Percentiles rank a stretch among this genome's conserved stretches.
Evolutionary conservation across 2,329 filamentous ascomycete species (phyloP).

Genomic region (Eurotiales sp.): DNA sequence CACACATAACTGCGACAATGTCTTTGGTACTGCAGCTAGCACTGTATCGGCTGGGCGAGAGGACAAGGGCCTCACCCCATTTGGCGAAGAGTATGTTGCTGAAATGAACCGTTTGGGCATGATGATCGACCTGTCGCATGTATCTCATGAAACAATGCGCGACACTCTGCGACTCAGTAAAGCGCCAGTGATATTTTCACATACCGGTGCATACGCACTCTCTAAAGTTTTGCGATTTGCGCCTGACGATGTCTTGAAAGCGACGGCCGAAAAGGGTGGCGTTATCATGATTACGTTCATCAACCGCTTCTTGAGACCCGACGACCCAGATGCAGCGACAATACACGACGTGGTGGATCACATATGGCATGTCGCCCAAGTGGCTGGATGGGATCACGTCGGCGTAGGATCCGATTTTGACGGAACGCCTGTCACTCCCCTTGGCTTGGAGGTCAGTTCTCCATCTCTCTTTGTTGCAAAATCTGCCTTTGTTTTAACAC

Average conservation of each 20-base stretch:
- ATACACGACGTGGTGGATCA: conserved; percentile 33
- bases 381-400: conserved; percentile 15
- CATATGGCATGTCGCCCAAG: conserved; percentile 13
- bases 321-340: conserved; percentile 24
- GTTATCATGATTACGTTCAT: conserved; percentile 24
- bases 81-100: conserved; percentile 20
- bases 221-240: conserved; percentile 18
- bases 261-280: conserved; percentile 20
- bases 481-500: too few species aligned
- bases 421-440: conserved; percentile 12
- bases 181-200: conserved; percentile 24
- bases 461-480: neutral
- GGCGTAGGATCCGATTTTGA: conserved; percentile 16
- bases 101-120: conserved; percentile 29
- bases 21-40: conserved; percentile 23
- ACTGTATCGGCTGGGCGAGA: conserved; percentile 10
- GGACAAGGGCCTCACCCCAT: conserved; percentile 21
- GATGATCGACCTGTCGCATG: conserved; percentile 27
- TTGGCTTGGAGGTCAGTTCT: conserved; percentile 11
- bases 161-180: conserved; percentile 20
- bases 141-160: conserved; percentile 24
- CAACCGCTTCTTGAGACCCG: conserved; percentile 18
- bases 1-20: conserved; percentile 27
- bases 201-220: conserved; percentile 17
- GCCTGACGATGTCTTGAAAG: conserved; percentile 21